Evolutionary conservation across 495 filamentous ascomycete species (phyloP), one percentile per base, ranked within the genome.

Genomic region (Aspergillus egyptiacus): DNA sequence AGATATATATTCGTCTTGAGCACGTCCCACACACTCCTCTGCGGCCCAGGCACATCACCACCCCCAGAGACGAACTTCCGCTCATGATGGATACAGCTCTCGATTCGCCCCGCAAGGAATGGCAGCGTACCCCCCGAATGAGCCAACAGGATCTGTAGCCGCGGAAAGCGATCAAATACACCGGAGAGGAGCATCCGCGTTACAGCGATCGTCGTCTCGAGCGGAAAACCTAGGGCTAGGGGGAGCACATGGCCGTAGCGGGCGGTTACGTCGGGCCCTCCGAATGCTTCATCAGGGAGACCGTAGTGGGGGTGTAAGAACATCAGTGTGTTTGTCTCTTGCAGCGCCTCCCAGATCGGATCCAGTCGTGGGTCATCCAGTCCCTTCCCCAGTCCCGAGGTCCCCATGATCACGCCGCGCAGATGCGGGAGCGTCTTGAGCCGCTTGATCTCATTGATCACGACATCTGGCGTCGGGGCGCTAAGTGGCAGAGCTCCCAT

Each of bases 301-400:
- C 91, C 91, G 61, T 97, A 96, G 66, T 96, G 91, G 27, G 91
- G 91, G 64, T 97, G 91, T 13, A 97, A 67, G 67, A 97, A 96
- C 19, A 95, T 66, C 13, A 88, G 66, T 18, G 83, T 69, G 30
- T 72, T 59, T 0, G 77, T 76, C 28, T 79, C 74, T 36, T 87
- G 73, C 2, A 97, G 65, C 0, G 84, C 81, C 3, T 66, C 58
- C 69, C 86, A 89, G 22, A 97, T 75, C 0, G 81, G 77, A 19
- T 89, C 75, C 23, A 97, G 55, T 0, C 62, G 60, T 6, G 77
- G 74, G 65, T 97, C 91, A 64, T 97, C 91, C 6, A 97, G 74
- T 0, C 91, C 91, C 8, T 70, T 67, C 2, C 89, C 89, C 5
- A 96, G 71, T 0, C 91, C 91, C 0, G 84, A 79, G 0, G 91